Base-by-base conservation (phyloP, 768 basidiomycete species). In the Phanerochaete carnosa region DNA sequence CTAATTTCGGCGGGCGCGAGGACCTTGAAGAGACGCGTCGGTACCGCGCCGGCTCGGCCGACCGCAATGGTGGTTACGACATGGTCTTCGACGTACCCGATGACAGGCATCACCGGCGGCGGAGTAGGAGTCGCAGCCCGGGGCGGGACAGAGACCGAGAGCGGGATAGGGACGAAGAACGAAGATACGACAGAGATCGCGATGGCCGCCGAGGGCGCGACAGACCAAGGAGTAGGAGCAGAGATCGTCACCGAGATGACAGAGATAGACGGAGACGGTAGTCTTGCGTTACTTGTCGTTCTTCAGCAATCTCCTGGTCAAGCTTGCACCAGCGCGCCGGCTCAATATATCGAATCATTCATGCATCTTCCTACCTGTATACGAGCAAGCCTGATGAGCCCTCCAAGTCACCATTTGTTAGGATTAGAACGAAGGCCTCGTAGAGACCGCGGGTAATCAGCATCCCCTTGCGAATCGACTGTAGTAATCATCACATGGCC, bases 21-120 rank as follows among this genome's bases (percentile, higher is more conserved):
- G 87, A 94, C 67, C 76, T 94, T 15, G 91, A 91, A 68, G 77
- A 79, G 61, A 91, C 91, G 1, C 79, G 83, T 54, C 80, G 81
- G 57, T 94, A 94, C 66, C 73, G 93, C 55, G 79, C 78, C 30
- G 78, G 79, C 32, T 65, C 71, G 25, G 65, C 61, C 16, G 65
- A 66, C 7, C 62, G 70, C 22, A 70, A 73, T 15, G 72, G 73
- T 37, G 77, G 75, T 19, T 93, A 94, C 69, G 85, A 84, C 23
- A 87, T 95, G 89, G 90, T 95, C 25, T 95, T 95, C 71, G 93
- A 95, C 62, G 79, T 88, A n/a, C 77, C 80, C 32, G 72, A 71
- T 15, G 66, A 69, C 23, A 65, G 67, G n/a, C 73, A 75, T 47
- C 74, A 72, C 25, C 79, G 79, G 64, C 79, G 81, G 28, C 85